Conservation (phyloP, 495 filamentous ascomycete species). For the Penicillium simplicissimum region DNA sequence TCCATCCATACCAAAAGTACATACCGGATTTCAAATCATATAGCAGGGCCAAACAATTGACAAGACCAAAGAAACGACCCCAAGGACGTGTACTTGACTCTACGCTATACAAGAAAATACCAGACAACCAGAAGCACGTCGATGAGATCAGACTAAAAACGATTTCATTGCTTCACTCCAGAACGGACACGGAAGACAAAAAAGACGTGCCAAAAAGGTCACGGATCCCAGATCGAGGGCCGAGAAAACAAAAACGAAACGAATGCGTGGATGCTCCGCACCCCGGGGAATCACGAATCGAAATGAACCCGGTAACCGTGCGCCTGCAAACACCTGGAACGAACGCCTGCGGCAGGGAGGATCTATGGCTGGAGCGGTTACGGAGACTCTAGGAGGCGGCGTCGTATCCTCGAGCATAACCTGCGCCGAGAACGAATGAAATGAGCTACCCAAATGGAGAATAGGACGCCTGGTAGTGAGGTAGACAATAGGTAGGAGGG, state of each 20-base stretch:
- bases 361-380: not conserved
- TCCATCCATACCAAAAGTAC: not conserved
- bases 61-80: no score
- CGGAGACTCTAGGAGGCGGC: not conserved
- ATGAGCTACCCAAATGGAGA: conserved; percentile 22
- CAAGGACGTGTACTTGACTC: no score
- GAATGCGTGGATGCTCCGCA: conserved; percentile 15
- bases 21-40: not conserved
- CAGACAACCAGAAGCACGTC: not conserved
- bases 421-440: conserved; percentile 4
- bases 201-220: not conserved
- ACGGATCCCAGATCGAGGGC: not conserved
- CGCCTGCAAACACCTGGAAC: conserved; percentile 21
- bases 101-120: not conserved
- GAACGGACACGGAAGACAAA: not conserved
- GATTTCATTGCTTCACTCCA: conserved; percentile 15
- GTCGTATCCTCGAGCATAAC: not conserved
- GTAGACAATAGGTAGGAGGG: not conserved
- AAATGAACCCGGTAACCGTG: conserved; percentile 11
- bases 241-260: conserved; percentile 2
- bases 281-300: conserved; percentile 16
- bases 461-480: conserved; percentile 11
- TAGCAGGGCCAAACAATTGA: no score
- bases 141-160: conserved; percentile 7
- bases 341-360: conserved; percentile 13